A percentile compares a stretch with the other conserved stretches of the same genome.
phyloP scores from a whole-genome alignment of 805 yeast species.

The Hanseniaspora clermontiae region DNA sequence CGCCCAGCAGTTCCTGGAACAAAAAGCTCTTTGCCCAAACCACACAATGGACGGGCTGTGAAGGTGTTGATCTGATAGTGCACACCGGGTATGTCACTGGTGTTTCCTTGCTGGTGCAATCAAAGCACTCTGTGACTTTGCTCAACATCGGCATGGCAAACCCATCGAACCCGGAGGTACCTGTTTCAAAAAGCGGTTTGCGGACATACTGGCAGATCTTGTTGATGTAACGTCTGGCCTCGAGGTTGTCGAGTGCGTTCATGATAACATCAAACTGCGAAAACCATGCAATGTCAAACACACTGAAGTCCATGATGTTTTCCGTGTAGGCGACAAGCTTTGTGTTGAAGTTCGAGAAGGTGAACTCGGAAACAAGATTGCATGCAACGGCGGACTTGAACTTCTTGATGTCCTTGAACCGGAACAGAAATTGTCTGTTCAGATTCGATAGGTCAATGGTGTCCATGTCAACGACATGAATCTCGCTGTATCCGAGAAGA shows the following conservation, averaged over 20 bases:
- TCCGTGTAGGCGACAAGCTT: conserved; percentile 71
- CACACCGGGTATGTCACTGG: conserved; percentile 93
- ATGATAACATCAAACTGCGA: conserved; percentile 62
- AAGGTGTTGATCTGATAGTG: conserved; percentile 92
- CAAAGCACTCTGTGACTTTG: conserved; percentile 77
- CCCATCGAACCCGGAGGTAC: conserved; percentile 90
- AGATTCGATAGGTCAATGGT: conserved; percentile 86
- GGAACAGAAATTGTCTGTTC: conserved; percentile 83
- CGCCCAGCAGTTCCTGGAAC: conserved; percentile 66
- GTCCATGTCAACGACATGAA: conserved; percentile 87
- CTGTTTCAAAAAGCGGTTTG: conserved; percentile 78
- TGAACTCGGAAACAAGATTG: conserved; percentile 66
- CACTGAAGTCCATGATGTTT: conserved; percentile 64
- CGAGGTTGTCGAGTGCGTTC: conserved; percentile 88
- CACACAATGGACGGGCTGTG: conserved; percentile 88
- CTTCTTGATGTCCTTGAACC: conserved; percentile 78
- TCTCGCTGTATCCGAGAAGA: conserved; percentile 69
- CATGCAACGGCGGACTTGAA: conserved; percentile 79
- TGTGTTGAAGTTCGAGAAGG: conserved; percentile 29
- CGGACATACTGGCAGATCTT: conserved; percentile 60
- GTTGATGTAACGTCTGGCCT: conserved; percentile 85
- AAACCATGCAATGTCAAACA: conserved; percentile 69
- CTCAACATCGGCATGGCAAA: conserved; percentile 88
- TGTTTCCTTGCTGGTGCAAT: conserved; percentile 73
- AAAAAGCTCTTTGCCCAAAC: conserved; percentile 95